Percentiles rank a stretch among this genome's conserved stretches.
Evolutionary conservation across 345 rosid genomes (phyloP).

Genomic region (Gossypium stocksii): DNA sequence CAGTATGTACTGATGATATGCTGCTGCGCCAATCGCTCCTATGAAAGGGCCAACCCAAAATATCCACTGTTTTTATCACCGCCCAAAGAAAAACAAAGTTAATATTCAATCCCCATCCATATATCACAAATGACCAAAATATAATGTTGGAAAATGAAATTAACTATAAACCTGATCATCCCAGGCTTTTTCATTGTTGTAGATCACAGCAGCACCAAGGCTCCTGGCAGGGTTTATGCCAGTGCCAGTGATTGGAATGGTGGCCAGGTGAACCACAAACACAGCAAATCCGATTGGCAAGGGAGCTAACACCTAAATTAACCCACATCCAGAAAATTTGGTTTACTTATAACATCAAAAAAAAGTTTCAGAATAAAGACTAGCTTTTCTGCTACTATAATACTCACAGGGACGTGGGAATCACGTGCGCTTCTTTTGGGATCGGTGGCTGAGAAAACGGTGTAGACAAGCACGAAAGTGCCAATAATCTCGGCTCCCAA

Average conservation of each 20-base stretch:
- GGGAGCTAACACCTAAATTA: constrained; percentile 33
- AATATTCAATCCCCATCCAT: not conserved
- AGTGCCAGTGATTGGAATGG: constrained; percentile 34
- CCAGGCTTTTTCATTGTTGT: constrained; percentile 31
- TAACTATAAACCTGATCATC: constrained; percentile 18
- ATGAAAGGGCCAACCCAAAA: constrained; percentile 40
- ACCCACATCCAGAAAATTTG: not conserved
- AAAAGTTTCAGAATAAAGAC: not conserved
- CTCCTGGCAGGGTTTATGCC: constrained; percentile 44
- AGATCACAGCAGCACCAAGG: constrained; percentile 38
- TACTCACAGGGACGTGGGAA: constrained; percentile 44
- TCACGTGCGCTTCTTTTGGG: constrained; percentile 56
- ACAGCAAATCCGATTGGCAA: constrained; percentile 36
- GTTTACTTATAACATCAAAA: not conserved
- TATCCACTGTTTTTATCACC: constrained; percentile 28
- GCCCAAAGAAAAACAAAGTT: not conserved
- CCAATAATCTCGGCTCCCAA: constrained; percentile 54
- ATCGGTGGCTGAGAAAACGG: constrained; percentile 65
- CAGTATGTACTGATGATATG: constrained; percentile 32
- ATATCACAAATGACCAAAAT: not conserved
- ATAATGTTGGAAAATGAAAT: not conserved
- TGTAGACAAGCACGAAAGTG: constrained; percentile 53
- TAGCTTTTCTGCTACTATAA: not conserved
- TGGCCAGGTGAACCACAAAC: constrained; percentile 34
- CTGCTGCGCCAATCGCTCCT: constrained; percentile 31